Evolutionary conservation across 805 yeast genomes (phyloP).

Genomic region (Sugiyamaella boreocaroliniensis): DNA sequence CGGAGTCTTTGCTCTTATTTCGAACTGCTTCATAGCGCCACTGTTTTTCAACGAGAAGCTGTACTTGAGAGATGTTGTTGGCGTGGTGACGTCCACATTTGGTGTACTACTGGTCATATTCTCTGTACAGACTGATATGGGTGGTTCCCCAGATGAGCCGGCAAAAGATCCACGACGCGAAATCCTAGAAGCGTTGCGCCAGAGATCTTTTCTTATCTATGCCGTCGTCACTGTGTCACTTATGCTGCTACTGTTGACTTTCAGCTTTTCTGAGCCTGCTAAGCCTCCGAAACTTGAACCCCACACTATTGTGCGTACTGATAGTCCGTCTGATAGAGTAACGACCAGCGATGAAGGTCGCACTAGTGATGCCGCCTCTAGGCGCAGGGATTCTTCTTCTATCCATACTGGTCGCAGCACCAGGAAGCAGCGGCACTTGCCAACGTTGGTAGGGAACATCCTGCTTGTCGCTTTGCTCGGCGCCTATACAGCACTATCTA

Average conservation of each 20-base stretch:
- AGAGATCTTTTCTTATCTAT: constrained; percentile 27
- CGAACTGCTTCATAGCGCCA: constrained; percentile 45
- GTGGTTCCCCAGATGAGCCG: constrained; percentile 4
- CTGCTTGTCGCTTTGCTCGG: constrained; percentile 41
- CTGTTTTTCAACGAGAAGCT: constrained; percentile 38
- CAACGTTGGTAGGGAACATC: constrained; percentile 29
- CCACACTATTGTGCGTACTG: too few relatives aligned
- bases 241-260: neutral
- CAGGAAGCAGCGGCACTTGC: neutral
- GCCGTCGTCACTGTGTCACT: constrained; percentile 20
- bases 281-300: too few relatives aligned
- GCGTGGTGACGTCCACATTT: constrained; percentile 36
- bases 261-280: too few relatives aligned
- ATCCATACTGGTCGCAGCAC: too few relatives aligned
- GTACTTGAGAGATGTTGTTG: constrained; percentile 31
- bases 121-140: constrained; percentile 16
- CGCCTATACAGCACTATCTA: constrained; percentile 41
- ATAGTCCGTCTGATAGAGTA: too few relatives aligned
- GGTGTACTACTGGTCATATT: constrained; percentile 40
- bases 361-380: too few relatives aligned
- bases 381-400: too few relatives aligned
- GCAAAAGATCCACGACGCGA: constrained; percentile 26
- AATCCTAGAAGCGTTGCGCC: constrained; percentile 26
- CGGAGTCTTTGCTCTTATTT: constrained; percentile 44
- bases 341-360: too few relatives aligned